These are phyloP conservation scores for Chytriomyces sp. DNA, from an alignment of 192 early-diverging fungal genomes.

Conservation along the genomic window DNA sequence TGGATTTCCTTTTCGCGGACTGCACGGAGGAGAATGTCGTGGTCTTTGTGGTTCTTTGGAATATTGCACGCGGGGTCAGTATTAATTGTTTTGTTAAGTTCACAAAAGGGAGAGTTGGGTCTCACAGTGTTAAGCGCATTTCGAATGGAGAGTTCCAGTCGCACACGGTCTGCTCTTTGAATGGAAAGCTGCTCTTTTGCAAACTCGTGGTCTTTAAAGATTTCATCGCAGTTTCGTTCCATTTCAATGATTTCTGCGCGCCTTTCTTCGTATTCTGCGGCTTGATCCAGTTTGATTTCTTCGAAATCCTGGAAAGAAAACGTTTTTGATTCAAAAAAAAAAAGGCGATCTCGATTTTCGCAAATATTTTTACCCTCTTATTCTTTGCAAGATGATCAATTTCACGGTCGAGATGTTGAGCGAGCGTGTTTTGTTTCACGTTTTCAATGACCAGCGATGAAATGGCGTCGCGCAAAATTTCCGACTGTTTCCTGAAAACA, in stretches of 20 bases:
- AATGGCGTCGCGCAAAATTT: slow-evolving; percentile 63
- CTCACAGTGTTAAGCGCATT: slow-evolving; percentile 35
- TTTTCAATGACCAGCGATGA: slow-evolving; percentile 61
- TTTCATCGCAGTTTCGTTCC: slow-evolving; percentile 63
- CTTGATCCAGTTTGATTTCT: slow-evolving; percentile 57
- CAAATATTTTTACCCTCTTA: slow-evolving; percentile 40
- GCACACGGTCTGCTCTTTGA: slow-evolving; percentile 59
- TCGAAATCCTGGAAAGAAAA: slow-evolving; percentile 51
- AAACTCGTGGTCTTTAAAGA: slow-evolving; percentile 67
- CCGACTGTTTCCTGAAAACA: slow-evolving; percentile 60
- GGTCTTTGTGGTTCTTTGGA: slow-evolving; percentile 60
- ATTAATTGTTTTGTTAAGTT: not conserved
- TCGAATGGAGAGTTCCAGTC: slow-evolving; percentile 55
- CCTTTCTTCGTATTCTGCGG: slow-evolving; percentile 60
- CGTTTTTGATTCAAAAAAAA: slow-evolving; percentile 11
- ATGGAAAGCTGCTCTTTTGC: slow-evolving; percentile 64
- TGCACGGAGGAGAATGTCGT: slow-evolving; percentile 59
- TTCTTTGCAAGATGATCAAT: slow-evolving; percentile 57
- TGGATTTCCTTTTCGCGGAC: slow-evolving; percentile 65
- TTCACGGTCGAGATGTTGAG: slow-evolving; percentile 62
- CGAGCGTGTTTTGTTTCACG: slow-evolving; percentile 56
- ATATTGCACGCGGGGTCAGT: not conserved
- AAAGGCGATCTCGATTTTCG: not conserved
- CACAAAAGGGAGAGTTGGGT: not conserved
- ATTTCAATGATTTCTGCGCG: slow-evolving; percentile 61